phyloP scores from a whole-genome alignment of 768 basidiomycete species.

The Fomitopsis serialis region DNA sequence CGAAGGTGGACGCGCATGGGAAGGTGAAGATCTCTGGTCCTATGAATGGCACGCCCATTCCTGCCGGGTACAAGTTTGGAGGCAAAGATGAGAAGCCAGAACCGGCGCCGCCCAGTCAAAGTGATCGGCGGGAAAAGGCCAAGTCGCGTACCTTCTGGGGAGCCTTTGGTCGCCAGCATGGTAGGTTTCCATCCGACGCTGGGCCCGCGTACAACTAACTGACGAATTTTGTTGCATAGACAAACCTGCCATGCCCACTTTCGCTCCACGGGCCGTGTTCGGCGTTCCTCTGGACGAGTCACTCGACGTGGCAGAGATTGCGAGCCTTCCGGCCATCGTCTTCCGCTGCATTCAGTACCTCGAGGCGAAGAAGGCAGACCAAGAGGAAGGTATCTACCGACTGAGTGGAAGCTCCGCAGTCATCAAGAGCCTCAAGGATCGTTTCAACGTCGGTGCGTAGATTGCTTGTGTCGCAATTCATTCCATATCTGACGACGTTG shows the following conservation, averaged over 20 bases:
- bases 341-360: constrained; percentile 95
- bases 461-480: not conserved
- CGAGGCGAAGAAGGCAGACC: constrained; percentile 88
- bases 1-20: constrained; percentile 42
- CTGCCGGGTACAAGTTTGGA: constrained; percentile 87
- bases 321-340: constrained; percentile 87
- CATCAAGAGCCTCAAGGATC: constrained; percentile 88
- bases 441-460: constrained; percentile 81
- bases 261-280: constrained; percentile 72
- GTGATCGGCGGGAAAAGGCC: constrained; percentile 83
- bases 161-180: constrained; percentile 60
- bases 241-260: constrained; percentile 31
- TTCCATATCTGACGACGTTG: constrained; percentile 32
- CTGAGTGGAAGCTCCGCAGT: constrained; percentile 92
- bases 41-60: constrained; percentile 78
- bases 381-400: constrained; percentile 97
- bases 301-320: constrained; percentile 84
- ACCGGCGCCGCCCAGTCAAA: constrained; percentile 25
- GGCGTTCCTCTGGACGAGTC: constrained; percentile 85
- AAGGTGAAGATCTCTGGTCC: constrained; percentile 90
- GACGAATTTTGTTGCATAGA: too few relatives aligned
- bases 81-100: constrained; percentile 54
- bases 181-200: constrained; percentile 27
- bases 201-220: too few relatives aligned
- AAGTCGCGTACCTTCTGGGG: constrained; percentile 90